Conservation (phyloP, 2,329 filamentous ascomycete species). For the Clonostachys rosea region DNA sequence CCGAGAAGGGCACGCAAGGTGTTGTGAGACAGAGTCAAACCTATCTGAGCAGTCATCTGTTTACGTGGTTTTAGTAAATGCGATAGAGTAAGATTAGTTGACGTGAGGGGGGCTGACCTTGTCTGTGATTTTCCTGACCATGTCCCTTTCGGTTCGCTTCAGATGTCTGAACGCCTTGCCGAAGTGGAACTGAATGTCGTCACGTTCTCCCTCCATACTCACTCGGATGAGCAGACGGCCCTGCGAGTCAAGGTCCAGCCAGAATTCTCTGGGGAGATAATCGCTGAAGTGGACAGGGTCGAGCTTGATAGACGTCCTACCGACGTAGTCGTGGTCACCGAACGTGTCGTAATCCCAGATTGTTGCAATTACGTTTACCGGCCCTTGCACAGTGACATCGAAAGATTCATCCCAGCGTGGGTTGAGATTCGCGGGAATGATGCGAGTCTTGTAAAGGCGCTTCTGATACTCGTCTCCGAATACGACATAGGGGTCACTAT, state of each 20-base stretch:
- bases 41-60: conserved; percentile 89
- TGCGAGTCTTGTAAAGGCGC: conserved; percentile 87
- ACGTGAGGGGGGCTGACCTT: conserved; percentile 56
- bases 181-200: conserved; percentile 98
- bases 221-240: conserved; percentile 84
- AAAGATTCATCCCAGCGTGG: conserved; percentile 97
- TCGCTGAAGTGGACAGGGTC: conserved; percentile 97
- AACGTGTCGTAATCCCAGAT: conserved; percentile 98
- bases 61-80: conserved; percentile 9
- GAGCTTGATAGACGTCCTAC: conserved; percentile 94
- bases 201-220: conserved; percentile 97
- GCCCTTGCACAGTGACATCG: conserved; percentile 87
- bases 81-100: background rate
- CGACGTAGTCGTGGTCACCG: conserved; percentile 95
- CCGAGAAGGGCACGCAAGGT: conserved; percentile 72
- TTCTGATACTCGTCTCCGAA: conserved; percentile 98
- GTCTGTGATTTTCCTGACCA: conserved; percentile 96
- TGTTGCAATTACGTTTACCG: conserved; percentile 91
- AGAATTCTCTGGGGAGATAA: conserved; percentile 93
- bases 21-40: conserved; percentile 77
- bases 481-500: conserved; percentile 95
- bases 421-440: conserved; percentile 85
- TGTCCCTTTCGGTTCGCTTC: conserved; percentile 93
- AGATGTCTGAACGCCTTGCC: conserved; percentile 93
- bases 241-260: conserved; percentile 95